Base-by-base conservation (phyloP, 176 grass and related monocot genomes). In the Phyllostachys edulis region DNA sequence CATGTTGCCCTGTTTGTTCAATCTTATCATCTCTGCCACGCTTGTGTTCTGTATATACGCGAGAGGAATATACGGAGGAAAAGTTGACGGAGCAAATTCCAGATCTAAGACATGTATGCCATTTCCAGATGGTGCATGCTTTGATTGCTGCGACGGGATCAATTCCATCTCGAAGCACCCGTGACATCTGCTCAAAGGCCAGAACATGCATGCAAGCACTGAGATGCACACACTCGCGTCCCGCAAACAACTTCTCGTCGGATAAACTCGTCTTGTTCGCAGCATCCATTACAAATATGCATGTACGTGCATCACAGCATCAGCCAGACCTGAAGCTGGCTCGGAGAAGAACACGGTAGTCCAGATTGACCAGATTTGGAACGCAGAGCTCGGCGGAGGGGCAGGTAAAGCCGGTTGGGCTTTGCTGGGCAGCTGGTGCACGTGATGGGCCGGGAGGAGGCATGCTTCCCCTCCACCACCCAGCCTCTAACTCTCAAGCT, bases 381-480 rank as follows among this genome's bases (percentile, higher is more conserved):
- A 63, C 32, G 40, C 81, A 13, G 70, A 47, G 20, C 50, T 41
- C 39, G 27, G 50, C 60, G 13, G 60, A 56, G 47, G 26, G 4
- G 17, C 44, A 9, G 38, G 14, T 26, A 60, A 81, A 29, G 20
- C 84, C 40, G 86, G 78, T 86, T 93, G 52, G 76, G 11, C 68
- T 86, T 69, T 80, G 82, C 68, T 77, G 87, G 75, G 81, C 92
- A 91, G 92, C 86, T 86, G 79, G 82, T 78, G 89, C 92, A 86
- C 82, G 82, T 89, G 92, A 94, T 67, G 74, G 24, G 13, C 69
- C 18, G 79, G 55, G 17, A 60, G 88, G 89, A 57, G 80, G 71
- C 85, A 90, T 86, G 76, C 84, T 26, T 81, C 71, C 73, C 76
- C 47, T 61, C 71, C 50, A n/a, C 17, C 51, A 8, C 57, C 67